These are phyloP conservation scores for Cadophora luteo-olivacea DNA, from an alignment of 2,329 filamentous ascomycete species.

Conservation along the genomic window DNA sequence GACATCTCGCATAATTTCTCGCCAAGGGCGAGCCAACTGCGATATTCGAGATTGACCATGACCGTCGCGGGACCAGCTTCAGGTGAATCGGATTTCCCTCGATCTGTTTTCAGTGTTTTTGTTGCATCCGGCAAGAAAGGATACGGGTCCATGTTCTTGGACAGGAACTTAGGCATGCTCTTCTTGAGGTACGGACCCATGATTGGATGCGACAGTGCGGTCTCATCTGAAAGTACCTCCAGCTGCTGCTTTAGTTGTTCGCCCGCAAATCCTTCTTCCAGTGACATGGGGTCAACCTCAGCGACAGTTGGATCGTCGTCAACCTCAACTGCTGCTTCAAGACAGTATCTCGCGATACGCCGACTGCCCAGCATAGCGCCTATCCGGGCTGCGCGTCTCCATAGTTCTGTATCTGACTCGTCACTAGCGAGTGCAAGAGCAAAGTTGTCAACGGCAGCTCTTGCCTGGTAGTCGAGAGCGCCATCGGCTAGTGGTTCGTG, in stretches of 20 bases:
- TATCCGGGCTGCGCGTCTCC: constrained; percentile 65
- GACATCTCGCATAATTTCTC: constrained; percentile 37
- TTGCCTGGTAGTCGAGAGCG: constrained; percentile 43
- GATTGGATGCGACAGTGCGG: constrained; percentile 64
- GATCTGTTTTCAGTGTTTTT: constrained; percentile 30
- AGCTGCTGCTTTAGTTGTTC: constrained; percentile 65
- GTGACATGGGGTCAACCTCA: constrained; percentile 66
- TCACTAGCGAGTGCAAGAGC: constrained; percentile 66
- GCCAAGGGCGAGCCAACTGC: constrained; percentile 42
- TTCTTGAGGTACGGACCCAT: constrained; percentile 63
- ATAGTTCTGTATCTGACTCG: constrained; percentile 71
- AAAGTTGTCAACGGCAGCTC: constrained; percentile 61
- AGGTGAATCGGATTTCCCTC: background rate
- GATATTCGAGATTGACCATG: constrained; percentile 33
- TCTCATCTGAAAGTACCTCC: constrained; percentile 58
- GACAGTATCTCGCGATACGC: constrained; percentile 64
- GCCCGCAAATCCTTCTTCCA: constrained; percentile 68
- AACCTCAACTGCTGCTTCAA: constrained; percentile 70
- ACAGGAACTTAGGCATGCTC: constrained; percentile 57
- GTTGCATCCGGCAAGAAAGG: constrained; percentile 65
- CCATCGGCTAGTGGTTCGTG: constrained; percentile 49
- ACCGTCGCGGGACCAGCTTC: background rate
- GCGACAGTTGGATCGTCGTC: constrained; percentile 69
- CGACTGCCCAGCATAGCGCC: constrained; percentile 63
- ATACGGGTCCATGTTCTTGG: constrained; percentile 65